Percentiles rank a stretch among this genome's conserved stretches.
Evolutionary conservation across 768 basidiomycete genomes (phyloP).

Genomic region (Xerocomellus chrysenteron): DNA sequence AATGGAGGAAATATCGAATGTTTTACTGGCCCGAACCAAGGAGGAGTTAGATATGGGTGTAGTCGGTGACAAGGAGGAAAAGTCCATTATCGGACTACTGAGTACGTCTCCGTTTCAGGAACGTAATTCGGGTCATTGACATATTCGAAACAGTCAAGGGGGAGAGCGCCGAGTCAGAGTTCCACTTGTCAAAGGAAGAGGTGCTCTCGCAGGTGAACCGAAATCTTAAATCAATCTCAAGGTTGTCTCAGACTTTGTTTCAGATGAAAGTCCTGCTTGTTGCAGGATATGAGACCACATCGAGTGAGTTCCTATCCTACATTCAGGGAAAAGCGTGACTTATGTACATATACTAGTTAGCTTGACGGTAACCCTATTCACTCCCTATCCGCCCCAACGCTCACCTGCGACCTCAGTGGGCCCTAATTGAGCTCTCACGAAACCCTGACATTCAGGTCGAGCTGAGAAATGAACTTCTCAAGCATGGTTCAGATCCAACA

Average conservation of each 20-base stretch:
- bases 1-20: conserved; percentile 41
- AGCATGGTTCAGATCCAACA: conserved; percentile 46
- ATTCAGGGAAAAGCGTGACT: not conserved
- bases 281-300: conserved; percentile 26
- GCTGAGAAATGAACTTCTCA: conserved; percentile 49
- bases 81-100: conserved; percentile 26
- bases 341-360: conserved; percentile 8
- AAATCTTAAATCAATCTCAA: no score
- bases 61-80: conserved; percentile 23
- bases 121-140: not conserved
- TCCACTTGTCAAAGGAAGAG: conserved; percentile 28
- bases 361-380: conserved; percentile 15
- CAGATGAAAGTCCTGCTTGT: conserved; percentile 23
- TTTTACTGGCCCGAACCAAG: conserved; percentile 38
- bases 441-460: conserved; percentile 46
- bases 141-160: conserved; percentile 35
- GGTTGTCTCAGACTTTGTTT: not conserved
- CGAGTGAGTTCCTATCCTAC: conserved; percentile 8
- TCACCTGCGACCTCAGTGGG: conserved; percentile 41
- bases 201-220: conserved; percentile 24
- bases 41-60: conserved; percentile 30
- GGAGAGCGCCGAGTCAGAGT: conserved; percentile 26
- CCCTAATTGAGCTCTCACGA: conserved; percentile 53
- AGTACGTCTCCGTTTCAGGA: conserved; percentile 15
- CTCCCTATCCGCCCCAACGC: not conserved